phyloP scores from a whole-genome alignment of 352 stramenopile genomes.

The Phytopythium montanum region DNA sequence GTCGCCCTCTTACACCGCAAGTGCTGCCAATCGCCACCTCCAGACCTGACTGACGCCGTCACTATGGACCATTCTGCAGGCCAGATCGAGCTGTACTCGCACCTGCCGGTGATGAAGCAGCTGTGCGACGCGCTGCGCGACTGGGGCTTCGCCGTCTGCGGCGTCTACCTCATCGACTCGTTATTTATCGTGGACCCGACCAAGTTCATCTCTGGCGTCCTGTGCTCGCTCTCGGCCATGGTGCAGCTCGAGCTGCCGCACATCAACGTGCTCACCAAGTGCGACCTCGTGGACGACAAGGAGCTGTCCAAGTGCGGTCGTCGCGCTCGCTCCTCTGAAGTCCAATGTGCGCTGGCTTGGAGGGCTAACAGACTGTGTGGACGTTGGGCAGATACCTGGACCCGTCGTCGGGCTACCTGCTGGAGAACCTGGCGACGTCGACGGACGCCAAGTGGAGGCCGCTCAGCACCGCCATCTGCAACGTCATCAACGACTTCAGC shows the following conservation, averaged over 20 bases:
- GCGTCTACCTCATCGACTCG: conserved; percentile 91
- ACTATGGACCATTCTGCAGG: conserved; percentile 20
- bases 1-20: conserved; percentile 10
- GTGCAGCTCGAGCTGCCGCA: conserved; percentile 97
- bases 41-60: too few species aligned
- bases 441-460: conserved; percentile 83
- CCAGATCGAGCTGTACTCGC: conserved; percentile 91
- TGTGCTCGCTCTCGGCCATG: conserved; percentile 97
- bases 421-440: conserved; percentile 78
- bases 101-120: conserved; percentile 90
- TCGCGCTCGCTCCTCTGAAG: not conserved
- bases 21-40: too few species aligned
- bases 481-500: conserved; percentile 94
- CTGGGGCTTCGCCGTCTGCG: conserved; percentile 87
- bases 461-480: conserved; percentile 80
- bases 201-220: conserved; percentile 97
- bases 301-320: conserved; percentile 76
- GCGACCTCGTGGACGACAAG: conserved; percentile 88
- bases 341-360: not conserved
- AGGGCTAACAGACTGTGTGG: conserved; percentile 1
- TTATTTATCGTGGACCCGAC: conserved; percentile 94
- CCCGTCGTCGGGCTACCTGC: conserved; percentile 76
- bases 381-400: conserved; percentile 55
- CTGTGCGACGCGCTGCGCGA: conserved; percentile 80
- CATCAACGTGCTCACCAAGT: conserved; percentile 93